Evolutionary conservation across 768 basidiomycete species (phyloP).

Genomic region (Dioszegia hungarica): DNA sequence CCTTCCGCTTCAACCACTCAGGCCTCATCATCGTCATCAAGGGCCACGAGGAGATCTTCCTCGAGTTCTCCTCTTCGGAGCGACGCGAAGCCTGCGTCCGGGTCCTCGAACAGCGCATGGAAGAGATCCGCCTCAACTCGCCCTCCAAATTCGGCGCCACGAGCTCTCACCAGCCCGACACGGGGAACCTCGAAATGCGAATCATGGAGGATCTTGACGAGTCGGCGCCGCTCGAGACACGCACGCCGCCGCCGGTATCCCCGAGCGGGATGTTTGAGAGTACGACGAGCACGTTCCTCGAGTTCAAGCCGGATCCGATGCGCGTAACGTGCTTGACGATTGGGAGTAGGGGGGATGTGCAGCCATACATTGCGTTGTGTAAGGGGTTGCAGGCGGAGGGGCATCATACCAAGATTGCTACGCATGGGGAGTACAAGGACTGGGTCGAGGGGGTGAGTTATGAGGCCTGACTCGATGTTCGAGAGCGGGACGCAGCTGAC

Average conservation of each 20-base stretch:
- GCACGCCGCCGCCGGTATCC: slow-evolving; percentile 12
- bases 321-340: slow-evolving; percentile 94
- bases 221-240: slow-evolving; percentile 43
- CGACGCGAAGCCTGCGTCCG: slow-evolving; percentile 71
- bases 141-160: background rate
- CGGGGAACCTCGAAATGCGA: slow-evolving; percentile 57
- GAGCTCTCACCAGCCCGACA: background rate
- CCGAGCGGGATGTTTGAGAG: slow-evolving; percentile 83
- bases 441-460: slow-evolving; percentile 87
- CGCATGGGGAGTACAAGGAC: slow-evolving; percentile 87
- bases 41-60: slow-evolving; percentile 95
- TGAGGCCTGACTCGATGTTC: background rate
- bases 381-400: slow-evolving; percentile 64
- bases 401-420: slow-evolving; percentile 83
- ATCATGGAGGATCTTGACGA: slow-evolving; percentile 79
- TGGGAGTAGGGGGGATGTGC: slow-evolving; percentile 93
- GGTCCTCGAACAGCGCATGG: slow-evolving; percentile 74
- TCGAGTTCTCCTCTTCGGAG: slow-evolving; percentile 80
- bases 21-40: slow-evolving; percentile 86
- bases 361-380: slow-evolving; percentile 93
- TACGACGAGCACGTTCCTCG: slow-evolving; percentile 90
- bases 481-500: background rate
- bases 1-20: slow-evolving; percentile 81
- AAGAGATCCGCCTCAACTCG: slow-evolving; percentile 55
- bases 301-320: slow-evolving; percentile 85